Conservation (phyloP, 164 flowering plant species). For the Tetrastigma voinierianum region DNA sequence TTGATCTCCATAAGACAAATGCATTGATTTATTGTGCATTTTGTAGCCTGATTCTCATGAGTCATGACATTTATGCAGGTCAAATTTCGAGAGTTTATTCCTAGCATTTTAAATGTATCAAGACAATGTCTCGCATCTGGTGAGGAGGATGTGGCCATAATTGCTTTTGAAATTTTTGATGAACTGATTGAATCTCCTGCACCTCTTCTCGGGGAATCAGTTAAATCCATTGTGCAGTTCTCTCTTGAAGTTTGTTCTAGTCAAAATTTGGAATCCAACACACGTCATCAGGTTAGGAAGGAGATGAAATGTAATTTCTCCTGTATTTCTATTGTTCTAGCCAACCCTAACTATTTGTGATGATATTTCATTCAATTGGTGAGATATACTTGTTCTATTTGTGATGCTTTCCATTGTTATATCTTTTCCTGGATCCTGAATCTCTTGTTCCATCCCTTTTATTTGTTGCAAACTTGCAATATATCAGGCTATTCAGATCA, state of each 20-base stretch:
- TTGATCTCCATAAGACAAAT: background rate
- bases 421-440: background rate
- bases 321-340: background rate
- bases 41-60: background rate
- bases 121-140: conserved; percentile 88
- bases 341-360: background rate
- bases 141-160: conserved; percentile 86
- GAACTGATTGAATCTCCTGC: conserved; percentile 98
- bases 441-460: conserved; percentile 8
- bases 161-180: conserved; percentile 98
- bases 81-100: conserved; percentile 87
- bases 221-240: conserved; percentile 87
- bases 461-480: no score
- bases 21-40: background rate
- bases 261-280: conserved; percentile 73
- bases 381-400: background rate
- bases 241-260: conserved; percentile 96
- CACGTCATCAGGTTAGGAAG: conserved; percentile 82
- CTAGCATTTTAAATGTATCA: conserved; percentile 85
- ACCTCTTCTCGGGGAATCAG: conserved; percentile 93
- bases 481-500: conserved; percentile 87
- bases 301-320: background rate
- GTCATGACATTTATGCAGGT: conserved; percentile 39
- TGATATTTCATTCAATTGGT: background rate
- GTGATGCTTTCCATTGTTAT: no score